phyloP scores from a whole-genome alignment of 768 basidiomycete genomes.

The Termitomyces sp. region DNA sequence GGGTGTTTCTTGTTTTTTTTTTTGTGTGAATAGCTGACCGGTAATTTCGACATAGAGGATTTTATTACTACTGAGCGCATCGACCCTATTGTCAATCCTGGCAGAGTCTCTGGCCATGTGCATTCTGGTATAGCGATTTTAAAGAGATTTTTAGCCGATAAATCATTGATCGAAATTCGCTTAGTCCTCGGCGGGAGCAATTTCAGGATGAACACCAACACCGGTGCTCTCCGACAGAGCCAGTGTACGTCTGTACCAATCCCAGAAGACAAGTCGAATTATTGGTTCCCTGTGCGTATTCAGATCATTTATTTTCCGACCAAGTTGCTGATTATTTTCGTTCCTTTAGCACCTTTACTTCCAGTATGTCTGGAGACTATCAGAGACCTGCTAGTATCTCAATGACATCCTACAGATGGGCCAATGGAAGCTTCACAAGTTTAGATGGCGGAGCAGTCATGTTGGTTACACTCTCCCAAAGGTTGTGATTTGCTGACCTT shows the following conservation, averaged over 20 bases:
- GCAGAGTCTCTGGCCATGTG: slow-evolving; percentile 39
- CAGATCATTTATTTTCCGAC: background rate
- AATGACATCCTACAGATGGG: slow-evolving; percentile 27
- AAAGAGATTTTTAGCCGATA: background rate
- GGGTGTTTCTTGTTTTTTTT: slow-evolving; percentile 8
- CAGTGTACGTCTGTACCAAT: slow-evolving; percentile 51
- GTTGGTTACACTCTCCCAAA: slow-evolving; percentile 20
- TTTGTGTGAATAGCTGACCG: background rate
- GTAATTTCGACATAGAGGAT: slow-evolving; percentile 23
- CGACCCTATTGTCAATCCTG: slow-evolving; percentile 47
- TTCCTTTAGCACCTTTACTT: slow-evolving; percentile 42
- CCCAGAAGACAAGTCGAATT: slow-evolving; percentile 46
- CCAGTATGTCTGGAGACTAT: slow-evolving; percentile 27
- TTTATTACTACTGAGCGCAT: slow-evolving; percentile 43
- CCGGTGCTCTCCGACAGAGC: slow-evolving; percentile 37
- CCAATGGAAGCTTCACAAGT: slow-evolving; percentile 42
- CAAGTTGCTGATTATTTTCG: slow-evolving; percentile 1
- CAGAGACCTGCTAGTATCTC: background rate
- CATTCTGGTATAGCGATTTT: slow-evolving; percentile 33
- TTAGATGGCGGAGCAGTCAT: slow-evolving; percentile 39
- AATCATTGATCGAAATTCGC: slow-evolving; percentile 1
- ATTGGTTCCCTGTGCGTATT: slow-evolving; percentile 45
- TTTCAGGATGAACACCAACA: slow-evolving; percentile 38
- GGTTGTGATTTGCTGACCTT: background rate
- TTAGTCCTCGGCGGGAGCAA: slow-evolving; percentile 51